Evolutionary conservation across 169 alveolate genomes (phyloP), one percentile per base, ranked within the genome.

Genomic region (Cryptosporidium meleagridis): DNA sequence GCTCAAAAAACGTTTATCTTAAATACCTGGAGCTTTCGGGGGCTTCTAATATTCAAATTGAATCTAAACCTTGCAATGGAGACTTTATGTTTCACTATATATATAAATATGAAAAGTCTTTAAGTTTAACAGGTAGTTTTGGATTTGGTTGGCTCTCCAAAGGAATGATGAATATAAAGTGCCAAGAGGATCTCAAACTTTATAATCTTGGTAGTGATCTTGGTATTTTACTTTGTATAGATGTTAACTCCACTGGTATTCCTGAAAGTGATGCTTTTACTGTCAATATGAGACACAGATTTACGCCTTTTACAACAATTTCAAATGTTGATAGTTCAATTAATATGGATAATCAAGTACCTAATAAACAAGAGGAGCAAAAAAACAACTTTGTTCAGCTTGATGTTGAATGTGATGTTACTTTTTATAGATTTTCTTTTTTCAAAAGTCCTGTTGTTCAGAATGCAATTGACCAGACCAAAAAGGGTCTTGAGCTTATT

Each of bases 201-300:
- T 80, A 80, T 29, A 61, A 80, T 29, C 70, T 80, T 18, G 89
- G 89, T 16, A 67, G 29, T 37, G 75, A 80, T 14, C 48, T 80
- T 21, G 89, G 89, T 18, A 48, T 80, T 21, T 29, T 80, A 21
- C 48, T 80, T 16, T 80, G 89, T 48, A 62, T 80, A 21, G 89
- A 80, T 33, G 37, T 80, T 14, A 80, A 59, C 52, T 80, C 89
- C 7, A 80, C 80, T 14, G 89, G 89, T 18, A 80, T 80, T n/a
- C 89, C 89, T 18, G 89, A 80, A 44, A 80, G 62, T 62, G 89
- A 80, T 48, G 89, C 89, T 0, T 80, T 80, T 31, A 80, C 73
- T 14, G 75, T 80, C 7, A 80, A 62, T 65, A 61, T 80, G 1
- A 80, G 89, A 62, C 89, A 80, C 62, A 26, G 89, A 23, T 80